Base-by-base conservation (phyloP, 2,329 filamentous ascomycete species). In the Beauveria asiatica region DNA sequence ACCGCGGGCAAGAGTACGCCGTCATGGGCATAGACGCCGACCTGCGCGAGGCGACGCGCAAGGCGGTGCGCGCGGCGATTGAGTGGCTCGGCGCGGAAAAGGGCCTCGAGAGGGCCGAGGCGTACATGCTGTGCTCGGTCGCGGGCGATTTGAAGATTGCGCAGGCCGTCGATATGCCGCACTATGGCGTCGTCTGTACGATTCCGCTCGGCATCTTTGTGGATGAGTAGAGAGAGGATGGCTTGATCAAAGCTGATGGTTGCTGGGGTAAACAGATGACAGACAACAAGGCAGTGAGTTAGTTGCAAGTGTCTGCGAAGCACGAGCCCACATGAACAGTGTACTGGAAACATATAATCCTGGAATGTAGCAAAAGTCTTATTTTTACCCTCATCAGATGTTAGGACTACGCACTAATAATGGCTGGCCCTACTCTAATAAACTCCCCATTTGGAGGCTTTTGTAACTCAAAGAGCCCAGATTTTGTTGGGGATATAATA, bases 91-190 rank as follows among this genome's bases (percentile, higher is more conserved):
- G 74, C 11, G 72, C 68, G 3, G 77, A 76, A 39, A 80, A 78
- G 67, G 75, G 74, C 0, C 64, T 82, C 41, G 73, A 67, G 13
- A 70, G 75, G 49, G 70, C 70, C 7, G 80, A 83, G 63, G 78
- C 76, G 2, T 83, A 83, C 65, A 82, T 83, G 70, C 67, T 83
- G 21, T 73, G 74, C 27, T 80, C 78, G 61, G 75, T 83, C 13
- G 77, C 76, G 0, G 78, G 74, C 0, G 75, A 80, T 64, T 64
- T 83, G 63, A 78, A 77, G 63, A 78, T 82, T 66, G 75, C 73
- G 4, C 79, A 83, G 67, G 76, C 76, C 2, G 79, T 83, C 23
- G 80, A 82, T 62, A 78, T 82, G 75, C 79, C 80, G 10, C 77
- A 82, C 63, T 81, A 76, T 69, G 78, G 75, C 2, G 75, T 82